These are phyloP conservation scores for Reutealis trisperma DNA, from an alignment of 345 rosid species.

Conservation along the genomic window DNA sequence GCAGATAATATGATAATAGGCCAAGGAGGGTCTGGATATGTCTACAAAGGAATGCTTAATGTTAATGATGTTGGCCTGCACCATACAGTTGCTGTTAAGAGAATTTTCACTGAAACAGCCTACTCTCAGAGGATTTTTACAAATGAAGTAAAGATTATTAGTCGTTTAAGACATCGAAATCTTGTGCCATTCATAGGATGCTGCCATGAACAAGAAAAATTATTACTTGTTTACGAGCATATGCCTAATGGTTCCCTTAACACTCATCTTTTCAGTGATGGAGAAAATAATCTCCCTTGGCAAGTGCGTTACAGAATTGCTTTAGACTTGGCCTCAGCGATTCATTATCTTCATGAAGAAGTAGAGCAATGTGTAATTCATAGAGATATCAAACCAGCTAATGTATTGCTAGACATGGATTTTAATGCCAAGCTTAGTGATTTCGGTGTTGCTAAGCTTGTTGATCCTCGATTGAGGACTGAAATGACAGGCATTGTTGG, in stretches of 20 bases:
- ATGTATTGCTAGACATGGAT: conserved; percentile 8
- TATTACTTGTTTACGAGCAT: conserved; percentile 17
- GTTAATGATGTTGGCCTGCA: conserved; percentile 11
- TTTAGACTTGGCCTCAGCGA: conserved; percentile 46
- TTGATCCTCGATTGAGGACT: background rate
- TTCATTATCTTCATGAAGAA: conserved; percentile 58
- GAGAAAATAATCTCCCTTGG: conserved; percentile 29
- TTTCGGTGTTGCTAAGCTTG: conserved; percentile 9
- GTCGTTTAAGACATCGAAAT: conserved; percentile 52
- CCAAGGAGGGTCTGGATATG: conserved; percentile 29
- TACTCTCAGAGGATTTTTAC: conserved; percentile 48
- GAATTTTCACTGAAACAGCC: conserved; percentile 44
- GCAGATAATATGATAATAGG: conserved; percentile 14
- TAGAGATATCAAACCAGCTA: conserved; percentile 43
- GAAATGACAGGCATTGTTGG: background rate
- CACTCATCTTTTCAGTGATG: conserved; percentile 42
- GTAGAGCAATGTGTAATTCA: conserved; percentile 56
- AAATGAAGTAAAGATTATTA: conserved; percentile 57
- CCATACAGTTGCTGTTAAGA: conserved; percentile 46
- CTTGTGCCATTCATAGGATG: conserved; percentile 56
- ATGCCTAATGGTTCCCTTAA: conserved; percentile 50
- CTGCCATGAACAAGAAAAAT: conserved; percentile 50
- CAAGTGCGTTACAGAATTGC: conserved; percentile 43
- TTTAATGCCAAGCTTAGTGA: conserved; percentile 15
- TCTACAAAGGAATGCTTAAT: conserved; percentile 9